Percentiles rank a stretch among this genome's conserved stretches.
These are phyloP conservation scores for Chaetomiaceae sp. DNA, from an alignment of 2,329 filamentous ascomycete species.

Conservation along the genomic window DNA sequence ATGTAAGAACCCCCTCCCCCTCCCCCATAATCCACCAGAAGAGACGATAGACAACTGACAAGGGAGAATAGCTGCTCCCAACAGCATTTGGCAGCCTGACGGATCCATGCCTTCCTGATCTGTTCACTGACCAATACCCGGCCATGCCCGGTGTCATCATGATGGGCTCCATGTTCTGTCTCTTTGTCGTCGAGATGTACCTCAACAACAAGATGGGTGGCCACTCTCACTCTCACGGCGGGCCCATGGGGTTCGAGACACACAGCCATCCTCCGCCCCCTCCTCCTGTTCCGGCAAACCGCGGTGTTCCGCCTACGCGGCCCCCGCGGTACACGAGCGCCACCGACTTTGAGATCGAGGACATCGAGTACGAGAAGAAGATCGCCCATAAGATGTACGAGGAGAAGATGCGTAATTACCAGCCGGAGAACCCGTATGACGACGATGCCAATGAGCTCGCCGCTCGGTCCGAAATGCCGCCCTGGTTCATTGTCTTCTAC, in stretches of 20 bases:
- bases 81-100: slow-evolving; percentile 53
- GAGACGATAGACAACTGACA: no score
- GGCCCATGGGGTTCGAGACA: slow-evolving; percentile 44
- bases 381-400: slow-evolving; percentile 39
- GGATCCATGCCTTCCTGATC: slow-evolving; percentile 53
- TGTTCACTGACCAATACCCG: slow-evolving; percentile 57
- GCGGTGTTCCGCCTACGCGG: slow-evolving; percentile 26
- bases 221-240: slow-evolving; percentile 54
- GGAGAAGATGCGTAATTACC: slow-evolving; percentile 28
- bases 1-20: slow-evolving; percentile 52
- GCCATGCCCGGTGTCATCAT: slow-evolving; percentile 62
- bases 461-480: slow-evolving; percentile 48
- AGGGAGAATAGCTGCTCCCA: slow-evolving; percentile 50
- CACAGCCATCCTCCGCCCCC: background rate
- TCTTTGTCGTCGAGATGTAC: slow-evolving; percentile 61
- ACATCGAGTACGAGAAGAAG: slow-evolving; percentile 39
- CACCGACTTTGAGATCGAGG: slow-evolving; percentile 34
- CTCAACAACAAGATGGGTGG: slow-evolving; percentile 53
- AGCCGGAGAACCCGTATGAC: slow-evolving; percentile 18
- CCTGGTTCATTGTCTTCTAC: slow-evolving; percentile 61
- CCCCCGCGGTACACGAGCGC: slow-evolving; percentile 31
- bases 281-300: background rate
- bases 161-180: slow-evolving; percentile 56
- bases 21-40: no score
- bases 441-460: slow-evolving; percentile 28